Conservation (phyloP, 106 monocot species). For the Acanthochlamys bracteata region DNA sequence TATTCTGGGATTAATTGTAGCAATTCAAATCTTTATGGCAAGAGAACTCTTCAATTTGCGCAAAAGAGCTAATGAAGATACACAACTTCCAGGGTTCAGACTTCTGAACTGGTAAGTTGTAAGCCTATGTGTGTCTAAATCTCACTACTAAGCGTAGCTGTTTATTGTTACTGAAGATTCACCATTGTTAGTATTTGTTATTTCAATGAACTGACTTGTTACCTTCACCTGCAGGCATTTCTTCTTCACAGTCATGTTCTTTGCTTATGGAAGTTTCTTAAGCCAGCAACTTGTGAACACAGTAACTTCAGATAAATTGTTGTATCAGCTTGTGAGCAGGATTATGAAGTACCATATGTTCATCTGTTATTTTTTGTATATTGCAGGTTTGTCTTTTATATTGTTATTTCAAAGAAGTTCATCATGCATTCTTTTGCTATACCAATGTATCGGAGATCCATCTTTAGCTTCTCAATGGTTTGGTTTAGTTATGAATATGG, state of each 20-base stretch:
- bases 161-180: too few relatives aligned
- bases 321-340: slow-evolving; percentile 75
- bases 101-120: slow-evolving; percentile 83
- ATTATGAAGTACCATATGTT: slow-evolving; percentile 97
- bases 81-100: slow-evolving; percentile 85
- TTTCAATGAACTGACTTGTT: too few relatives aligned
- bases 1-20: slow-evolving; percentile 92
- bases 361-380: slow-evolving; percentile 90
- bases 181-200: too few relatives aligned
- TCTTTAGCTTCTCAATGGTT: too few relatives aligned
- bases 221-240: slow-evolving; percentile 99
- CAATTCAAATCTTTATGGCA: slow-evolving; percentile 93
- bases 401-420: background rate
- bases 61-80: slow-evolving; percentile 76
- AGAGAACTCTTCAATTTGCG: slow-evolving; percentile 90
- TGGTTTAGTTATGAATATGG: too few relatives aligned
- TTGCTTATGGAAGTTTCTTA: slow-evolving; percentile 89
- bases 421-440: background rate
- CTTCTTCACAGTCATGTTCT: slow-evolving; percentile 85
- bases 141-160: too few relatives aligned
- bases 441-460: too few relatives aligned
- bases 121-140: too few relatives aligned
- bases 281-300: slow-evolving; percentile 91
- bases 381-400: slow-evolving; percentile 74
- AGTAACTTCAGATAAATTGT: slow-evolving; percentile 76